Evolutionary conservation across 108 stramenopile species (phyloP).

Genomic region (Seminavis robusta): DNA sequence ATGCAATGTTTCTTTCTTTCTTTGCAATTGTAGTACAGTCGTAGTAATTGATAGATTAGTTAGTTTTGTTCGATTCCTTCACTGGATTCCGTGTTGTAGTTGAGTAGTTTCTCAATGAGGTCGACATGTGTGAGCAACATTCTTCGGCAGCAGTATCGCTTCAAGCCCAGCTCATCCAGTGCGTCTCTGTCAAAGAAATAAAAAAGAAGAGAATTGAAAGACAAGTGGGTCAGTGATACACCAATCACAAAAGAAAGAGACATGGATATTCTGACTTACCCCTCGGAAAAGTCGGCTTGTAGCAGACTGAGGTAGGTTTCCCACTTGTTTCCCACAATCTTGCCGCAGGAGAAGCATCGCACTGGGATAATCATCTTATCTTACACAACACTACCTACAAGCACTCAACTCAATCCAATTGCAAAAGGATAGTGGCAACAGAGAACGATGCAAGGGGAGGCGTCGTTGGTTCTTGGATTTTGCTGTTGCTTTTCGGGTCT

Average conservation of each 20-base stretch:
- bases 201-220: constrained; percentile 1
- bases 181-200: constrained; percentile 73
- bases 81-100: constrained; percentile 99
- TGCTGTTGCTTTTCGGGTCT: neutral
- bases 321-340: constrained; percentile 99
- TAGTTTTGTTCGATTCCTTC: too few relatives aligned
- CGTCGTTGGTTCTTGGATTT: neutral
- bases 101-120: constrained; percentile 98
- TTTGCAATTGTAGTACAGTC: too few relatives aligned
- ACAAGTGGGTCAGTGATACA: neutral
- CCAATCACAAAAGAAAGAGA: neutral
- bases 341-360: constrained; percentile 99
- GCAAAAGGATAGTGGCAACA: neutral
- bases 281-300: constrained; percentile 93
- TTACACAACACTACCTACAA: neutral
- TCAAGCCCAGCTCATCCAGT: constrained; percentile 94
- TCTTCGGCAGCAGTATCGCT: constrained; percentile 98
- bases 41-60: too few relatives aligned
- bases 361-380: constrained; percentile 99
- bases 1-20: too few relatives aligned
- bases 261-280: constrained; percentile 50
- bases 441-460: neutral
- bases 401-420: neutral
- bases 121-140: constrained; percentile 99
- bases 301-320: constrained; percentile 95